Evolutionary conservation across 768 basidiomycete species (phyloP), one percentile per base, ranked within the genome.

Genomic region (Rhodotorula paludigena): DNA sequence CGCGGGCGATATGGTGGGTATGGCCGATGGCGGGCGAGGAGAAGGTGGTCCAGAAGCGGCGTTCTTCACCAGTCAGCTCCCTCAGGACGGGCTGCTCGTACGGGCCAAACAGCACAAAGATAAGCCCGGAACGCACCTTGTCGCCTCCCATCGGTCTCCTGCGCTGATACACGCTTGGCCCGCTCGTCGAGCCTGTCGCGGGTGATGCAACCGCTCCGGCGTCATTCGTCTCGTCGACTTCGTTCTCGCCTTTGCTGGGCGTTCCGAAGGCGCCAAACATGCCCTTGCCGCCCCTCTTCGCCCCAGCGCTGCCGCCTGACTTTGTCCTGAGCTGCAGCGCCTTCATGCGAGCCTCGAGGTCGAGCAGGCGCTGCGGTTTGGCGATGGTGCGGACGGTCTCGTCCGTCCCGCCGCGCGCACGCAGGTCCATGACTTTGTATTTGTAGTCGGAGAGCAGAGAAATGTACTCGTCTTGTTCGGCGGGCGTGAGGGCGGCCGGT

Each of bases 71-170:
- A 41, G 65, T 61, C 66, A 61, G 52, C 28, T 33, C 10, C 18
- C n/a, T 56, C 41, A 23, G 38, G n/a, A 21, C 20, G 49, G 2
- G 21, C 3, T 8, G 18, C 3, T 14, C n/a, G n/a, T n/a, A n/a
- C n/a, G n/a, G n/a, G n/a, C n/a, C n/a, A n/a, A n/a, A n/a, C n/a
- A n/a, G n/a, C n/a, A n/a, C n/a, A n/a, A n/a, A n/a, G 18, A 48
- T 15, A 44, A 44, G 1, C 21, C 14, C 6, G 20, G 30, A 23
- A 54, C 64, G 56, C 36, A 66, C 64, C 56, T 41, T 63, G 45
- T 41, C 28, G 33, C 28, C 32, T 0, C 67, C 67, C 62, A 68
- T 63, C 5, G 67, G 67, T 42, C 56, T 57, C 62, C 32, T 68
- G 30, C 57, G 45, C n/a, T 32, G 32, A 48, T 60, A 49, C 30